Percentiles rank a stretch among this genome's conserved stretches.
phyloP scores from a whole-genome alignment of 192 early-diverging fungal genomes.

The Pilaira anomala region DNA sequence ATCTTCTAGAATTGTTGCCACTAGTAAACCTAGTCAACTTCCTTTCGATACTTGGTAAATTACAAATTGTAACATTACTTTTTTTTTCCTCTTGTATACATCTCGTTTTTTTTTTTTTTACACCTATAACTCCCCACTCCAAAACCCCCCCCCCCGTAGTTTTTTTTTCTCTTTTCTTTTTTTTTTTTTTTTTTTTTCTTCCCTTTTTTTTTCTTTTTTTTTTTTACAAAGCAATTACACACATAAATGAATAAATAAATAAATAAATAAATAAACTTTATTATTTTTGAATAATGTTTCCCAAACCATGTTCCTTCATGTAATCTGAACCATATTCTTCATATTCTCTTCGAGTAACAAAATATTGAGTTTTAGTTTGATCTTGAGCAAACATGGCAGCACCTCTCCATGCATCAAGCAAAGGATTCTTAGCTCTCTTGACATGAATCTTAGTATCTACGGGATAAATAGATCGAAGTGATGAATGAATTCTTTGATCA shows the following conservation, averaged over 20 bases:
- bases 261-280: no score
- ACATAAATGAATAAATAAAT: no score
- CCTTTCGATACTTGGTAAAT: conserved; percentile 9
- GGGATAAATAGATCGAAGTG: conserved; percentile 64
- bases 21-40: neutral
- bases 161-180: no score
- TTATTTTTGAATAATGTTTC: conserved; percentile 46
- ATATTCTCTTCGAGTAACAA: conserved; percentile 72
- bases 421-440: conserved; percentile 62
- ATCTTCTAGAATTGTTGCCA: no score
- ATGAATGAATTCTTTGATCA: conserved; percentile 56
- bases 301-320: conserved; percentile 78
- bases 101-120: no score
- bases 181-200: no score
- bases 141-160: no score
- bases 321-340: conserved; percentile 84
- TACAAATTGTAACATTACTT: no score
- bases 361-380: conserved; percentile 38
- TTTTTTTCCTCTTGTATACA: no score
- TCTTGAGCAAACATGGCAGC: conserved; percentile 67
- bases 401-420: conserved; percentile 83
- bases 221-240: no score
- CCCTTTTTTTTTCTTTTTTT: no score
- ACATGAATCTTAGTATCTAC: conserved; percentile 51
- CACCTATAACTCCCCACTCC: no score